phyloP scores from a whole-genome alignment of 108 stramenopile species.

The Schizochytrium sp. region DNA sequence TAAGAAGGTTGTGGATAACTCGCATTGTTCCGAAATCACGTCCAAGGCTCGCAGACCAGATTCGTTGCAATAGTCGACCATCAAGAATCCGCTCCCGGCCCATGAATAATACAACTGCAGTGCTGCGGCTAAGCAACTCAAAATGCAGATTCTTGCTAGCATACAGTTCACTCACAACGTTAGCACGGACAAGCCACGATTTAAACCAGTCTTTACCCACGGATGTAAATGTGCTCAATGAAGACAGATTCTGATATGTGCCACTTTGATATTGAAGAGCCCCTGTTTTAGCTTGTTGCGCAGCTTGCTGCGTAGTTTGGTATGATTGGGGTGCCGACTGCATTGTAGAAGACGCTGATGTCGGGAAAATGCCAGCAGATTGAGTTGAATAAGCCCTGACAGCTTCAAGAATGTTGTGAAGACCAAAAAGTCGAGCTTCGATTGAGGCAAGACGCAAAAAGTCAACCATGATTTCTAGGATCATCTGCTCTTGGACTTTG shows the following conservation, averaged over 20 bases:
- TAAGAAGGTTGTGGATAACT: constrained; percentile 21
- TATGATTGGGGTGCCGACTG: neutral
- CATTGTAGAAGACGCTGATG: neutral
- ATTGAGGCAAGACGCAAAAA: constrained; percentile 38
- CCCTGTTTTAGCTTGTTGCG: neutral
- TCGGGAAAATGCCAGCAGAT: neutral
- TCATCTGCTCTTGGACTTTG: neutral
- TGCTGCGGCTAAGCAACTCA: constrained; percentile 54
- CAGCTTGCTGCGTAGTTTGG: neutral
- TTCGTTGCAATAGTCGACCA: neutral
- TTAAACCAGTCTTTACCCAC: constrained; percentile 53
- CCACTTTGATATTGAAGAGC: neutral
- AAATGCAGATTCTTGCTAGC: constrained; percentile 21
- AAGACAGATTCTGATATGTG: neutral
- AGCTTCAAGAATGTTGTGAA: constrained; percentile 43
- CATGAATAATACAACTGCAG: constrained; percentile 9
- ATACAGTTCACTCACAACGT: constrained; percentile 32
- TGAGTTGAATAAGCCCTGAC: neutral
- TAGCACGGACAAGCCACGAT: neutral
- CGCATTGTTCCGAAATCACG: constrained; percentile 41
- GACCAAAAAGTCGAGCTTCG: constrained; percentile 47
- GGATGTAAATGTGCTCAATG: neutral
- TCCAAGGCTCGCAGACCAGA: constrained; percentile 40
- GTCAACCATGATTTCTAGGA: constrained; percentile 7
- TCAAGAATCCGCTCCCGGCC: constrained; percentile 5